Conservation (phyloP, 1,284 basidiomycete genomes). For the Boletellus deceptivus region DNA sequence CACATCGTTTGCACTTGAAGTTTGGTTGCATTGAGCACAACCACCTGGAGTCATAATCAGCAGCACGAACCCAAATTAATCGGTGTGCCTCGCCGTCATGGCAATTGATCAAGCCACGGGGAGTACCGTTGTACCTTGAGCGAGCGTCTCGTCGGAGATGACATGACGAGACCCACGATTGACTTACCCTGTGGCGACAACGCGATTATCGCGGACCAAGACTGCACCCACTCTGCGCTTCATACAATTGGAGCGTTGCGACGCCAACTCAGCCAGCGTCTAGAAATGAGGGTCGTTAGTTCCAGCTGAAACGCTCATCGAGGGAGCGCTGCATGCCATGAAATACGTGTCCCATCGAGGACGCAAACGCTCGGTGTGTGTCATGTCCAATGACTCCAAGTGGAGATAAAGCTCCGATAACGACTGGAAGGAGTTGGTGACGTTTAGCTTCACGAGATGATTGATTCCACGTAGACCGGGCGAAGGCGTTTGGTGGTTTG, state of each 20-base stretch:
- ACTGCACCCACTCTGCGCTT: conserved; percentile 95
- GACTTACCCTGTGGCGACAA: conserved; percentile 85
- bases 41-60: conserved; percentile 47
- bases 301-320: not conserved
- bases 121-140: conserved; percentile 91
- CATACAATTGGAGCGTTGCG: conserved; percentile 92
- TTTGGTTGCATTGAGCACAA: conserved; percentile 74
- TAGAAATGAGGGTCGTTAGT: conserved; percentile 28
- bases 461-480: conserved; percentile 44
- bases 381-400: conserved; percentile 66
- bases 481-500: not conserved
- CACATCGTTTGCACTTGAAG: conserved; percentile 36
- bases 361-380: conserved; percentile 71
- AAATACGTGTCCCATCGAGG: conserved; percentile 96
- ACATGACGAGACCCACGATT: conserved; percentile 1
- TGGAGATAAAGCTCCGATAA: conserved; percentile 58
- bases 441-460: conserved; percentile 58
- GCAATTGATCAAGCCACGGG: conserved; percentile 85
- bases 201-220: conserved; percentile 82
- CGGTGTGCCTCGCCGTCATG: conserved; percentile 52
- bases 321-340: conserved; percentile 59
- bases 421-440: conserved; percentile 70
- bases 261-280: conserved; percentile 87
- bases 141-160: conserved; percentile 1
- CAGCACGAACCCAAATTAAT: not conserved